phyloP scores from a whole-genome alignment of 1,284 basidiomycete genomes.

The Peniophora sp. region DNA sequence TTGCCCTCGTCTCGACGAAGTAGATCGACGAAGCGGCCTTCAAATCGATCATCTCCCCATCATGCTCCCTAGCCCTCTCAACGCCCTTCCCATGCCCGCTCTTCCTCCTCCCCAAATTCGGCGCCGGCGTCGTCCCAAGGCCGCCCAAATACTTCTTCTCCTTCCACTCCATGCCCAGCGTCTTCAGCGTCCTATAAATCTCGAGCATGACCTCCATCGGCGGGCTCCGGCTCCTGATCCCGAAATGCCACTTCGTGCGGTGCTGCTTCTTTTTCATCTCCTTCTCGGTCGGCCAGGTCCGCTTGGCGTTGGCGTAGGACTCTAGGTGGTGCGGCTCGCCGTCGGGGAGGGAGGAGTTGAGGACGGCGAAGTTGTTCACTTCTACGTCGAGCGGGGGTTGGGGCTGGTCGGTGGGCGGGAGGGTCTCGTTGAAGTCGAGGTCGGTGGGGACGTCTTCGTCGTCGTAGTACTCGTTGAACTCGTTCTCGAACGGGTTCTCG shows the following conservation, averaged over 20 bases:
- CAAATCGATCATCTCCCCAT: slow-evolving; percentile 35
- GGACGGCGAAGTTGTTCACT: slow-evolving; percentile 72
- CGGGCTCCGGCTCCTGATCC: slow-evolving; percentile 89
- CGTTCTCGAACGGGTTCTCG: slow-evolving; percentile 70
- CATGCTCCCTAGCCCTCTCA: slow-evolving; percentile 55
- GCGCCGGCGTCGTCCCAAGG: slow-evolving; percentile 31
- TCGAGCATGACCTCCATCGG: slow-evolving; percentile 99
- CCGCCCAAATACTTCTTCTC: slow-evolving; percentile 71
- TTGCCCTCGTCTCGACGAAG: slow-evolving; percentile 89
- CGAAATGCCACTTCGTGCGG: slow-evolving; percentile 93
- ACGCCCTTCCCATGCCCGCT: slow-evolving; percentile 30
- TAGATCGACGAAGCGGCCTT: slow-evolving; percentile 59
- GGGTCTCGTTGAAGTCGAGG: slow-evolving; percentile 46
- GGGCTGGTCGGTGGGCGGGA: too few species aligned
- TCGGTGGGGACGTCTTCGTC: slow-evolving; percentile 52
- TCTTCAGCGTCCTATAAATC: slow-evolving; percentile 90
- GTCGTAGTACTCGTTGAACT: slow-evolving; percentile 54
- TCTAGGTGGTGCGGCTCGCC: slow-evolving; percentile 49
- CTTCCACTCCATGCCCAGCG: slow-evolving; percentile 97
- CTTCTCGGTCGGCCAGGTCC: slow-evolving; percentile 35
- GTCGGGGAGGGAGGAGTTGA: slow-evolving; percentile 75
- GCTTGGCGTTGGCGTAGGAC: slow-evolving; percentile 56
- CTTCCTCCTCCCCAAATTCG: slow-evolving; percentile 6
- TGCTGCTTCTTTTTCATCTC: slow-evolving; percentile 65
- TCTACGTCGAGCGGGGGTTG: slow-evolving; percentile 35